A percentile compares a stretch with the other conserved stretches of the same genome.
Conservation (phyloP, 2,329 filamentous ascomycete species). For the Paecilomyces fulvus region DNA sequence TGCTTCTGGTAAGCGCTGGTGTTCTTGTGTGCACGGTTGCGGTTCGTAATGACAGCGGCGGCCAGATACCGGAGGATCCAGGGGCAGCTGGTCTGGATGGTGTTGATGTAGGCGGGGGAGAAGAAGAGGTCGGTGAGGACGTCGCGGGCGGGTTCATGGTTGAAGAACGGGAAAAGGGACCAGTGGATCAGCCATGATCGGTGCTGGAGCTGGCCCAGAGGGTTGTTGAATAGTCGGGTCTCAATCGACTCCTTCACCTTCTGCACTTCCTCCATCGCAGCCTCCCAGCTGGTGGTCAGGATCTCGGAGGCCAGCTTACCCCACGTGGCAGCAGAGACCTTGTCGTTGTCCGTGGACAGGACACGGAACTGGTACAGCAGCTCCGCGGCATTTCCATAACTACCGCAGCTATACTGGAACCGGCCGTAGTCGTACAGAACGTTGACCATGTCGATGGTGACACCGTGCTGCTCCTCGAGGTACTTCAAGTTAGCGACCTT, state of each 20-base stretch:
- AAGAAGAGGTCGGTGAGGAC: constrained; percentile 93
- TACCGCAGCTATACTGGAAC: constrained; percentile 96
- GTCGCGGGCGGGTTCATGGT: constrained; percentile 86
- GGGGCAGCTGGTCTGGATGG: constrained; percentile 93
- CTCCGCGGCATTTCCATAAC: constrained; percentile 83
- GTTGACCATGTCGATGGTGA: constrained; percentile 92
- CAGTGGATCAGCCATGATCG: constrained; percentile 97
- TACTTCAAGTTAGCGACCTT: constrained; percentile 99
- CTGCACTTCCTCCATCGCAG: constrained; percentile 78
- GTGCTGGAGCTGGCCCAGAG: constrained; percentile 89
- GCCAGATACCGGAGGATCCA: constrained; percentile 94
- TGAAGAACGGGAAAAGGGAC: constrained; percentile 98
- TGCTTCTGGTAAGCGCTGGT: constrained; percentile 91
- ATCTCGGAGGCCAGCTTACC: constrained; percentile 97
- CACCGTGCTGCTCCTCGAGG: constrained; percentile 90
- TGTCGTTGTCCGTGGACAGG: constrained; percentile 96
- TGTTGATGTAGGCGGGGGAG: constrained; percentile 96
- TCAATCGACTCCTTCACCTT: constrained; percentile 92
- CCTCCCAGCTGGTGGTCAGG: constrained; percentile 89
- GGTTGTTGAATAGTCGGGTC: constrained; percentile 90
- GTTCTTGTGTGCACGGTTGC: constrained; percentile 66
- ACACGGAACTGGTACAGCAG: constrained; percentile 97
- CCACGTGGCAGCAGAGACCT: constrained; percentile 92
- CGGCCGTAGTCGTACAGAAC: constrained; percentile 91
- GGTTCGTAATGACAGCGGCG: constrained; percentile 90